These are phyloP conservation scores for Macrophomina tecta DNA, from an alignment of 2,329 filamentous ascomycete genomes.

Conservation along the genomic window DNA sequence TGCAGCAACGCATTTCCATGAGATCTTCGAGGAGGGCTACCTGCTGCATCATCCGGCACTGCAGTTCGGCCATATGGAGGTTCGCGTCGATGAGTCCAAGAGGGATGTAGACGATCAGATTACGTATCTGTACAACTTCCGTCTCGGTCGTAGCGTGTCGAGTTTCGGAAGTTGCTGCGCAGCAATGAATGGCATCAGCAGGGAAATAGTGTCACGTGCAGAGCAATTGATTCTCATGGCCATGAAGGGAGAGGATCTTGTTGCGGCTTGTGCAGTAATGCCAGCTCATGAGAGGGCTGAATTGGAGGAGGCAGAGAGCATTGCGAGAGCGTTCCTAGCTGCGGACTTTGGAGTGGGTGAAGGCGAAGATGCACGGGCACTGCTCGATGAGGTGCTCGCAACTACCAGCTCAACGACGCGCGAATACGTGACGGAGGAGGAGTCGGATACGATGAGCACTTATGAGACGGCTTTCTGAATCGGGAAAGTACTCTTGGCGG, in stretches of 20 bases:
- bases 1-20: slow-evolving; percentile 70
- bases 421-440: not conserved
- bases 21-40: slow-evolving; percentile 72
- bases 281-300: slow-evolving; percentile 67
- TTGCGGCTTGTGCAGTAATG: slow-evolving; percentile 72
- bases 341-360: slow-evolving; percentile 39
- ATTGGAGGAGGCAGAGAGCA: slow-evolving; percentile 67
- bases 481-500: too few relatives aligned
- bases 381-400: slow-evolving; percentile 47
- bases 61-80: slow-evolving; percentile 73
- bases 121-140: slow-evolving; percentile 74
- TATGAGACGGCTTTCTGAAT: not conserved
- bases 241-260: slow-evolving; percentile 76
- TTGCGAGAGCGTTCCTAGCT: slow-evolving; percentile 51
- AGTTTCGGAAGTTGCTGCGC: slow-evolving; percentile 90
- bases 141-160: slow-evolving; percentile 71
- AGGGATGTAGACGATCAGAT: slow-evolving; percentile 65
- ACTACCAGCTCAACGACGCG: not conserved
- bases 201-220: slow-evolving; percentile 74
- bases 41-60: slow-evolving; percentile 60
- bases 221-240: slow-evolving; percentile 73
- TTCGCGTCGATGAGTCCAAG: slow-evolving; percentile 63
- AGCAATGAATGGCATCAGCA: slow-evolving; percentile 81
- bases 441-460: slow-evolving; percentile 8
- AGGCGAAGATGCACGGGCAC: slow-evolving; percentile 40